Evolutionary conservation across 371 early-diverging fungal genomes (phyloP).

Genomic region (Saksenaea oblongispora): DNA sequence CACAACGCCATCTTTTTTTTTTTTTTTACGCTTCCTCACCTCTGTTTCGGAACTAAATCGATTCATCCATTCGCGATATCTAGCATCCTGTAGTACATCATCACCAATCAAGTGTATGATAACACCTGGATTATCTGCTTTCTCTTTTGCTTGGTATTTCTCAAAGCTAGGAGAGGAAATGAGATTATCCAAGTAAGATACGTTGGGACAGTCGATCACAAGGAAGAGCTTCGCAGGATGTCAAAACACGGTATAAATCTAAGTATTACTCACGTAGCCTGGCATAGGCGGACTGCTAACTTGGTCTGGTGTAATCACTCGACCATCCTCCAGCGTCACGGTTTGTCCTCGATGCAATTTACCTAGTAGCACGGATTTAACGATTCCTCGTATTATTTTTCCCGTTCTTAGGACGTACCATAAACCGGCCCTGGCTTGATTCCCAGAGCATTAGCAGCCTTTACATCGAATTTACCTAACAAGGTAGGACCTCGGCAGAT

Average conservation of each 20-base stretch:
- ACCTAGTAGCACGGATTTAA: conserved; percentile 24
- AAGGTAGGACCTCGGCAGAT: conserved; percentile 77
- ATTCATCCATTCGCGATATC: conserved; percentile 79
- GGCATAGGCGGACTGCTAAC: conserved; percentile 49
- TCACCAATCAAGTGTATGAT: conserved; percentile 75
- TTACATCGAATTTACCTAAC: conserved; percentile 82
- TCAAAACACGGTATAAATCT: not conserved
- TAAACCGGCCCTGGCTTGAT: conserved; percentile 73
- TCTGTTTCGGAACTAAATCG: conserved; percentile 67
- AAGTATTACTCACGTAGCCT: conserved; percentile 29
- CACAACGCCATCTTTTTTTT: not conserved
- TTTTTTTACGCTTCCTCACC: conserved; percentile 28
- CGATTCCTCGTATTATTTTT: not conserved
- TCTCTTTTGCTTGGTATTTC: conserved; percentile 30
- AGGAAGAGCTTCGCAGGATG: conserved; percentile 60
- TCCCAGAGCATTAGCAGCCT: conserved; percentile 76
- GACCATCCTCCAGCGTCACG: conserved; percentile 71
- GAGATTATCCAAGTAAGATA: conserved; percentile 64
- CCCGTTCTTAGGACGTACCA: conserved; percentile 32
- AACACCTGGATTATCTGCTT: conserved; percentile 21
- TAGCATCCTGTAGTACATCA: conserved; percentile 62
- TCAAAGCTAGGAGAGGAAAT: conserved; percentile 49
- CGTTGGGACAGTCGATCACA: conserved; percentile 84
- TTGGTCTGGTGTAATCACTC: conserved; percentile 71
- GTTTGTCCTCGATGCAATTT: conserved; percentile 68